Conservation (phyloP, 208 protist species). For the Leishmania guyanensis region DNA sequence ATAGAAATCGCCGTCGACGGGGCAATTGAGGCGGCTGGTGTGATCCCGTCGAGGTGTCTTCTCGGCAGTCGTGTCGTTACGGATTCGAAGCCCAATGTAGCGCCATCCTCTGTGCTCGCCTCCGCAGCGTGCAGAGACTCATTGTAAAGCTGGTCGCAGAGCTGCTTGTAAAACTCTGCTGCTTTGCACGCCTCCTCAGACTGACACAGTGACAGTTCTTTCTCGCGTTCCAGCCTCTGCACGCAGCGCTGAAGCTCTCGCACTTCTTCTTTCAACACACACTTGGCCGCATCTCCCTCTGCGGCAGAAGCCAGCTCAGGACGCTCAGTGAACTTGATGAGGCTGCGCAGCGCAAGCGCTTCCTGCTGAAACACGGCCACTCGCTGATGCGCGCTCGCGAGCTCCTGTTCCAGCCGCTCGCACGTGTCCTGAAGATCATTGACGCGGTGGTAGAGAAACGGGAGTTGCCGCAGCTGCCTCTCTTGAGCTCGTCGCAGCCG, state of each 20-base stretch:
- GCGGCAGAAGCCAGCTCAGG: conserved; percentile 39
- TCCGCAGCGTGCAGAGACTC: neutral
- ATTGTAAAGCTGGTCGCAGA: conserved; percentile 2
- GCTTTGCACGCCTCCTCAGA: conserved; percentile 45
- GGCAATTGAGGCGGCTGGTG: neutral
- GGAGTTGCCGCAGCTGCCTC: conserved; percentile 34
- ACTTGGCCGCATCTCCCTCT: conserved; percentile 21
- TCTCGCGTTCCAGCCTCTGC: conserved; percentile 24
- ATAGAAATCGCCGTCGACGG: neutral
- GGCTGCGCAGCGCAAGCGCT: conserved; percentile 36
- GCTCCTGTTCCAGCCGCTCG: conserved; percentile 39
- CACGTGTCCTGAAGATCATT: conserved; percentile 26
- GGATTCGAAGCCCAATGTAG: neutral
- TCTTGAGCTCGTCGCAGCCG: conserved; percentile 27
- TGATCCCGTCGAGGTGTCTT: neutral
- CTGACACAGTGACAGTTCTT: conserved; percentile 41
- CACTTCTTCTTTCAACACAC: conserved; percentile 39
- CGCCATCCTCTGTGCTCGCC: neutral
- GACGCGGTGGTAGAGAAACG: conserved; percentile 38
- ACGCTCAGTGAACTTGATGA: conserved; percentile 44
- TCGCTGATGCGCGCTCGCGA: conserved; percentile 34
- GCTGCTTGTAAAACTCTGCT: conserved; percentile 35
- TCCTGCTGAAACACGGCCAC: conserved; percentile 47
- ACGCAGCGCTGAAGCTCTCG: conserved; percentile 33
- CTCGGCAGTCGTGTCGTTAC: neutral